These are phyloP conservation scores for Tubosaeta brunneosetosa DNA, from an alignment of 768 basidiomycete genomes.

Conservation along the genomic window DNA sequence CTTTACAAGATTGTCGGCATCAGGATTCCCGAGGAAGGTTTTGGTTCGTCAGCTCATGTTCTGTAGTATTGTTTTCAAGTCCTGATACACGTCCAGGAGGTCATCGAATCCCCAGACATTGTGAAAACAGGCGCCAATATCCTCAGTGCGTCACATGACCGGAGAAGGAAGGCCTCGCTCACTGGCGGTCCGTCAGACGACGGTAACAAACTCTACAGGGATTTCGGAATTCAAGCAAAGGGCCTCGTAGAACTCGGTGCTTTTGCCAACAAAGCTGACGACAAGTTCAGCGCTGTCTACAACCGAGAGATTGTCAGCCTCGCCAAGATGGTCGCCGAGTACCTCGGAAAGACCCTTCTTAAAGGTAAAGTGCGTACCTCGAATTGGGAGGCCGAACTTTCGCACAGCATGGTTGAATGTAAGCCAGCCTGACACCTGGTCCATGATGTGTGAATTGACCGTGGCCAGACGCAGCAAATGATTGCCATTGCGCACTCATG, in stretches of 20 bases:
- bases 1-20: not conserved
- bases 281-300: conserved; percentile 28
- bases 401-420: conserved; percentile 38
- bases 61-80: not conserved
- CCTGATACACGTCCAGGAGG: conserved; percentile 28
- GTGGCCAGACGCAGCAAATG: conserved; percentile 46
- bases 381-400: conserved; percentile 43
- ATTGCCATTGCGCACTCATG: conserved; percentile 43
- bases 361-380: conserved; percentile 45
- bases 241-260: conserved; percentile 45
- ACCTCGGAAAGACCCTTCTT: conserved; percentile 34
- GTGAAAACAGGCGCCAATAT: conserved; percentile 49
- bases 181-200: conserved; percentile 33
- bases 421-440: not conserved
- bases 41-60: conserved; percentile 25
- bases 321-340: conserved; percentile 40
- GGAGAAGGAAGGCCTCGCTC: not conserved
- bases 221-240: conserved; percentile 40
- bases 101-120: conserved; percentile 40
- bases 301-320: conserved; percentile 40
- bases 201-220: conserved; percentile 44
- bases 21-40: conserved; percentile 43
- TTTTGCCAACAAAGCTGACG: conserved; percentile 39
- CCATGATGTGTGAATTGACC: not conserved
- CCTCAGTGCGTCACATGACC: conserved; percentile 32